phyloP scores from a whole-genome alignment of 139 green algal species.

The Asterochloris sp. region DNA sequence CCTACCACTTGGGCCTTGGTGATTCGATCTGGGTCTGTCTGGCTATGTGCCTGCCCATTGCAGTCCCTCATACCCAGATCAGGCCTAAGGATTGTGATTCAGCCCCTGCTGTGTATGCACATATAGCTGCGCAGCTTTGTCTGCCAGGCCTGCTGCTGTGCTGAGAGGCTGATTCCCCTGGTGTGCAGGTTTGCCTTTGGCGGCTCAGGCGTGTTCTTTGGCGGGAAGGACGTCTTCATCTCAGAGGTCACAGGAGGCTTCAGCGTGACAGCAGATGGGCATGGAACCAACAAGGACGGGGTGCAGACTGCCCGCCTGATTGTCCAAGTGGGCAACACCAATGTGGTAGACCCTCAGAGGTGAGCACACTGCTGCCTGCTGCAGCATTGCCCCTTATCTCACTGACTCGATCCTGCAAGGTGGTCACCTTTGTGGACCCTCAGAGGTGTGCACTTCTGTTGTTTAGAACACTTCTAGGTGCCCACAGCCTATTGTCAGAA shows the following conservation, averaged over 20 bases:
- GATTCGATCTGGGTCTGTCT: not conserved
- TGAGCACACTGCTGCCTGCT: not conserved
- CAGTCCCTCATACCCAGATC: not conserved
- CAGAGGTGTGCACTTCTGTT: too few species aligned
- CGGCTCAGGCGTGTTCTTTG: constrained; percentile 62
- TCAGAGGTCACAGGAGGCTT: constrained; percentile 57
- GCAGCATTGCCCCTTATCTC: not conserved
- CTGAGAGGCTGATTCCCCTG: not conserved
- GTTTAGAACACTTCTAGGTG: too few species aligned
- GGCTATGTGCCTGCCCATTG: not conserved
- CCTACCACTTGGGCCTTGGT: too few species aligned
- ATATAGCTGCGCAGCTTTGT: not conserved
- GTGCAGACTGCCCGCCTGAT: constrained; percentile 4
- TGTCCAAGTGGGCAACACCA: not conserved
- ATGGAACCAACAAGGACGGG: not conserved
- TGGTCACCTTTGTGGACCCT: too few species aligned
- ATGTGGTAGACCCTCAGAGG: constrained; percentile 4
- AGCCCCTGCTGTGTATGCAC: not conserved
- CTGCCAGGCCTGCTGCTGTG: not conserved
- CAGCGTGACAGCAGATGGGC: constrained; percentile 1
- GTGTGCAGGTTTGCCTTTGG: constrained; percentile 65
- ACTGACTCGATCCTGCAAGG: too few species aligned
- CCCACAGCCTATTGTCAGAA: too few species aligned
- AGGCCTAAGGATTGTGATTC: not conserved
- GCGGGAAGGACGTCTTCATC: constrained; percentile 63